These are phyloP conservation scores for Amesomyces nigricolor DNA, from an alignment of 2,329 filamentous ascomycete genomes.

Conservation along the genomic window DNA sequence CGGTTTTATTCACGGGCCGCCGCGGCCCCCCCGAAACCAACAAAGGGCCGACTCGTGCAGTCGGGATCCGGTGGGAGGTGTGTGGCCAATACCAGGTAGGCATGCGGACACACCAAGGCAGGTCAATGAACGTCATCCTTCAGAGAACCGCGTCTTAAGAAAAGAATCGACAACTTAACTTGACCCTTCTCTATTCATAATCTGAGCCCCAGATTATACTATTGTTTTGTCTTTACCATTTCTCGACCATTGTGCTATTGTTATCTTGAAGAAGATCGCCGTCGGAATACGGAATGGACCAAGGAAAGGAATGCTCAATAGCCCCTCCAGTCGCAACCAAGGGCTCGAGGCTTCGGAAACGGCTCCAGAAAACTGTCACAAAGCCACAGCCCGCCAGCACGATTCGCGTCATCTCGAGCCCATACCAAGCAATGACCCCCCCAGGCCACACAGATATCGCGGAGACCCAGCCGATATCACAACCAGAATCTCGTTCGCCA, in stretches of 20 bases:
- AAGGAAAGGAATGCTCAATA: conserved; percentile 23
- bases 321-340: conserved; percentile 19
- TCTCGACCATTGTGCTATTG: conserved; percentile 5
- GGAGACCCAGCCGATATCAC: conserved; percentile 13
- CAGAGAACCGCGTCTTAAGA: conserved; percentile 7
- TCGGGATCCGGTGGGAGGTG: background rate
- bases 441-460: conserved; percentile 20
- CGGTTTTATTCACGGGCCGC: background rate
- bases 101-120: background rate
- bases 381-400: conserved; percentile 21
- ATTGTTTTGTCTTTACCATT: conserved; percentile 13
- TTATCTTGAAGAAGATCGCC: conserved; percentile 17
- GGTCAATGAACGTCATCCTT: conserved; percentile 23
- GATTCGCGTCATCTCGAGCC: conserved; percentile 16
- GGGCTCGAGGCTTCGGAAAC: conserved; percentile 28
- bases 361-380: conserved; percentile 31
- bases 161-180: background rate
- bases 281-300: conserved; percentile 21
- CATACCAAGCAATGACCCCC: conserved; percentile 15
- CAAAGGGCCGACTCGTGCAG: background rate
- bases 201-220: too few species aligned
- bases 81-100: background rate
- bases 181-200: background rate
- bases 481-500: conserved; percentile 17
- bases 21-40: background rate